Evolutionary conservation across 768 basidiomycete genomes (phyloP).

Genomic region (Amanita molliuscula): DNA sequence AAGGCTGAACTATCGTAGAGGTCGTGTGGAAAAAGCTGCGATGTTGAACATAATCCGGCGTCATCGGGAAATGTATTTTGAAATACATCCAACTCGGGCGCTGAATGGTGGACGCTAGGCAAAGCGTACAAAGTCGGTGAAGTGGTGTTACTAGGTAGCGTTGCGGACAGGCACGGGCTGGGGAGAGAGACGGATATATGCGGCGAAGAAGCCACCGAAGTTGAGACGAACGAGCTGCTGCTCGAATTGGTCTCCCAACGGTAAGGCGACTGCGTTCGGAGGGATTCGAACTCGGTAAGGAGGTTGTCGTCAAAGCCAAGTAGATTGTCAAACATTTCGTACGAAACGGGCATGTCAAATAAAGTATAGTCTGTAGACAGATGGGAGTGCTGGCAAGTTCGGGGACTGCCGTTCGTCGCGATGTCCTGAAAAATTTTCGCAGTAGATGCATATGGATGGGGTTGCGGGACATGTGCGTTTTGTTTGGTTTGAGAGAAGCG

Average conservation of each 20-base stretch:
- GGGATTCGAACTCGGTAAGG: neutral
- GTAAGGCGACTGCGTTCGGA: neutral
- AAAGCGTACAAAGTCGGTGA: neutral
- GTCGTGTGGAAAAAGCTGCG: neutral
- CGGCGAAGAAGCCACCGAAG: neutral
- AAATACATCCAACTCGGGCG: neutral
- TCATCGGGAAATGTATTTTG: neutral
- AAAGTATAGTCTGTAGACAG: neutral
- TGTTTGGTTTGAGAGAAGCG: constrained; percentile 4
- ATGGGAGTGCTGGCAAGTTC: neutral
- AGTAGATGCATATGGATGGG: neutral
- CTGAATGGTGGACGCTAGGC: neutral
- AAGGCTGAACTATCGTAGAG: neutral
- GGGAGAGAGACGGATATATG: neutral
- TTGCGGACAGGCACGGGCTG: neutral
- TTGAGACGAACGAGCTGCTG: neutral
- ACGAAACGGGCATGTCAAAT: neutral
- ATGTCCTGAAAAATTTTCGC: neutral
- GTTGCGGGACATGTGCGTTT: neutral
- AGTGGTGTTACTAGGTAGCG: neutral
- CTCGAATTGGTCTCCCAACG: neutral
- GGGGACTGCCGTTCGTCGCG: neutral
- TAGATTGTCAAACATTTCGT: neutral
- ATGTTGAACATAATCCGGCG: neutral
- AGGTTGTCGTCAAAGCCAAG: neutral